Base-by-base conservation (phyloP, 768 basidiomycete genomes). In the Tulasnella calospora region DNA sequence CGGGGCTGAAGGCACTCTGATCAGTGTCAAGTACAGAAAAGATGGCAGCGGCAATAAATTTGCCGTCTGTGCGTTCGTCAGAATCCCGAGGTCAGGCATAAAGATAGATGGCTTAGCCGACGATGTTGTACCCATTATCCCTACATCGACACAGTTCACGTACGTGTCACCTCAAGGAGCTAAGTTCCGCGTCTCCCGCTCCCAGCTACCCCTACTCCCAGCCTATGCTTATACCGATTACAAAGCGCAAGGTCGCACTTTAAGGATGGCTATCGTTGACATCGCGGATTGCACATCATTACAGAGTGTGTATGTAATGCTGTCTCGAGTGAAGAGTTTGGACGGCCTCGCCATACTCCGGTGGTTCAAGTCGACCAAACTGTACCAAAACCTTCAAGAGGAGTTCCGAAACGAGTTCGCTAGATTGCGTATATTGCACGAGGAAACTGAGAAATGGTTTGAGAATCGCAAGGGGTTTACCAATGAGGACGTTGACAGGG, bases 1-100 rank as follows among this genome's bases (percentile, higher is more conserved):
- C 81, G 86, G 86, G 0, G 80, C 80, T 23, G 73, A 67, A 0
- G 85, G 85, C 0, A 82, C 40, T 21, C 69, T 79, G n/a, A 61
- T 27, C 8, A 23, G 70, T 3, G 82, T 86, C 1, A 21, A 83
- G 0, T 86, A 84, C 72, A 17, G 15, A 0, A 27, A 61, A 0
- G 82, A 84, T 73, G 38, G 40, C 0, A n/a, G 81, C 7, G 83
- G 83, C 0, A 23, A 72, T 23, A n/a, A 70, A 0, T 41, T 82
- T 36, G 76, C 82, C 0, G 73, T n/a, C 0, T 85, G 82, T 0
- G 84, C 83, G 61, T 69, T 85, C 15, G 79, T 86, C 0, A 21
- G 83, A 5, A 57, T 79, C 10, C 79, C 79, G 3, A 46, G 67
- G 15, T 30, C 67, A 23, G 67, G 67, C 15, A n/a, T 69, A 13